Base-by-base conservation (phyloP, 1,284 basidiomycete species). In the Anthracocystis setariae region DNA sequence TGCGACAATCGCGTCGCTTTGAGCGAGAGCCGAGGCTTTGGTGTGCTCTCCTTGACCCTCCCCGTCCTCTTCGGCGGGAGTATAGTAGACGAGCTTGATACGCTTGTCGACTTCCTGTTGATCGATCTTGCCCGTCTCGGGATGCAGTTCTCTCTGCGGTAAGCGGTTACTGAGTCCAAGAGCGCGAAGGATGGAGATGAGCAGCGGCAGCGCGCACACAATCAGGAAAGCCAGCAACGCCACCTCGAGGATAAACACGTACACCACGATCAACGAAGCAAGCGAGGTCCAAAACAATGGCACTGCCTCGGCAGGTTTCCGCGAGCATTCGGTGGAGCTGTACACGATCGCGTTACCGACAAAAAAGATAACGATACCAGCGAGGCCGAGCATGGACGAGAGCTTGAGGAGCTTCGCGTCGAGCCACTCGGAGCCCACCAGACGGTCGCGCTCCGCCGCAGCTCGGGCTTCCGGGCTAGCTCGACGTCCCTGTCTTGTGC, bases 301-400 rank as follows among this genome's bases (percentile, higher is more conserved):
- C 3, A 68, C 52, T 3, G 74, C 60, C 25, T 76, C 71, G 0
- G 77, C 76, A 3, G 77, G 77, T 18, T 32, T 39, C 12, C 56
- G 65, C 13, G 73, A 65, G 61, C 75, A 78, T 45, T 77, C 74
- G 3, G 72, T 65, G 5, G 62, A 56, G 46, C 60, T 72, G 50
- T 76, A 79, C 32, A 77, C 70, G 40, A 70, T 64, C 17, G 73
- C 74, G 60, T 79, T 79, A 25, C 77, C 77, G 15, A 78, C 69
- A 38, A 73, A 60, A 42, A 78, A 79, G 51, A 78, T 60, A 58
- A 76, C 69, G 29, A 74, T 40, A 12, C 64, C 58, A 5, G 62
- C 58, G 18, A 79, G 60, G 43, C 72, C 71, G 38, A 79, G 54
- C 35, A 79, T 23, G 35, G 77, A 73, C 42, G 51, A 52, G 45